Conservation (phyloP, 305 asterid species). For the Petunia hybrid region DNA sequence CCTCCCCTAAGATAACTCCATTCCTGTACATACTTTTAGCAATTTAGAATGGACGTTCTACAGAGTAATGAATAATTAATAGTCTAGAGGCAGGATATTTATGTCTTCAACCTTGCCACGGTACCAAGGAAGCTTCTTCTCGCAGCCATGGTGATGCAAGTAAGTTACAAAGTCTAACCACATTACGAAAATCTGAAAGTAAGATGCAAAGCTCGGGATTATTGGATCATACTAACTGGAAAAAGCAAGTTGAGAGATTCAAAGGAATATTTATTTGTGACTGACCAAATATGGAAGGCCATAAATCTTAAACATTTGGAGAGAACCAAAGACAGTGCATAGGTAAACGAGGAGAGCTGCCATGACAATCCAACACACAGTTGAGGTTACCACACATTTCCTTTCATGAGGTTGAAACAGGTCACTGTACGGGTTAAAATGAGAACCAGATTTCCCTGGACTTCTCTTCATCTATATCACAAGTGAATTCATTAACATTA, state of each 20-base stretch:
- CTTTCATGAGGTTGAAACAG: conserved; percentile 75
- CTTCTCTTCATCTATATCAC: conserved; percentile 72
- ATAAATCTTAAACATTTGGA: conserved; percentile 69
- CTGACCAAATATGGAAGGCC: conserved; percentile 81
- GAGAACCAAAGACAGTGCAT: conserved; percentile 60
- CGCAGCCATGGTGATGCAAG: conserved; percentile 95
- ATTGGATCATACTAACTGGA: neutral
- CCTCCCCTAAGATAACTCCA: conserved; percentile 95
- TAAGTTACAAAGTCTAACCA: conserved; percentile 91
- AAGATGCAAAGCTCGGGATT: neutral
- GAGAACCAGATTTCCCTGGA: conserved; percentile 92
- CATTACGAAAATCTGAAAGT: conserved; percentile 67
- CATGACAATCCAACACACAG: conserved; percentile 81
- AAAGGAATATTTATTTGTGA: neutral
- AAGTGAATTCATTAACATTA: neutral
- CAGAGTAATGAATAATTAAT: no score
- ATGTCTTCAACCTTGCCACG: conserved; percentile 71
- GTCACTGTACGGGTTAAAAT: conserved; percentile 77
- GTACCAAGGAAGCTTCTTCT: conserved; percentile 95
- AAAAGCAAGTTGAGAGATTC: neutral
- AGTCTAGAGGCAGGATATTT: neutral
- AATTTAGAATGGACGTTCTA: neutral
- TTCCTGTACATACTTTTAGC: conserved; percentile 52
- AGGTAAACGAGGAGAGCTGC: conserved; percentile 56
- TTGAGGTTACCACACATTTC: conserved; percentile 65